phyloP scores from a whole-genome alignment of 345 rosid species.

The Geranium brycei region DNA sequence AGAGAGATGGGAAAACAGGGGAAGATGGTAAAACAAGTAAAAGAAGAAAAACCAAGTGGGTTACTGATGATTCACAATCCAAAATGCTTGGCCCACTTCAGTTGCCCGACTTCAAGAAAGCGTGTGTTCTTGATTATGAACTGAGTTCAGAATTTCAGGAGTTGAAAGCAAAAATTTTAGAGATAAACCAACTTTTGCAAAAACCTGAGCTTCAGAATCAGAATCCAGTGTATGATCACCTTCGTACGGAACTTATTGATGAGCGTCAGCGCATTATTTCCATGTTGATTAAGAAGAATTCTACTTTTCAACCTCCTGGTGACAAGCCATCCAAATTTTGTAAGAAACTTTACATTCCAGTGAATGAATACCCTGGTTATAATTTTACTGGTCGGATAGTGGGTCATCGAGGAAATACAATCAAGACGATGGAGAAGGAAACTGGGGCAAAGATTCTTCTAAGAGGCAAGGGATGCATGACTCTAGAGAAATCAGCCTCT shows the following conservation, averaged over 20 bases:
- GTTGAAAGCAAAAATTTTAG: slow-evolving; percentile 12
- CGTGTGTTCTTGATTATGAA: neutral
- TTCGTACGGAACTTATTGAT: slow-evolving; percentile 8
- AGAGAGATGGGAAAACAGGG: slow-evolving; percentile 1
- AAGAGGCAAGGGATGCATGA: slow-evolving; percentile 11
- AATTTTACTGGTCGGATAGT: slow-evolving; percentile 16
- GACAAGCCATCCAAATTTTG: slow-evolving; percentile 8
- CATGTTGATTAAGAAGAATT: slow-evolving; percentile 13
- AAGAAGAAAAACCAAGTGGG: slow-evolving; percentile 19
- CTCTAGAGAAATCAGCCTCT: slow-evolving; percentile 3
- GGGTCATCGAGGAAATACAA: slow-evolving; percentile 18
- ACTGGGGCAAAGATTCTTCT: slow-evolving; percentile 20
- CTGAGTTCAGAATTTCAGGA: slow-evolving; percentile 11
- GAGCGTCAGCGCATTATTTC: slow-evolving; percentile 9
- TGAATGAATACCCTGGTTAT: slow-evolving; percentile 17
- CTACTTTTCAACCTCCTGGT: slow-evolving; percentile 2
- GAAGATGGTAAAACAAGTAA: slow-evolving; percentile 7
- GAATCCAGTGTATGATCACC: neutral
- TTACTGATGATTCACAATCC: slow-evolving; percentile 5
- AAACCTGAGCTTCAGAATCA: slow-evolving; percentile 6
- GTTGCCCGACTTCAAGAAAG: slow-evolving; percentile 12
- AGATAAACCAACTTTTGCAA: slow-evolving; percentile 12
- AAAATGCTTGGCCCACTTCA: slow-evolving; percentile 17
- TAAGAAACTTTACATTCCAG: slow-evolving; percentile 18
- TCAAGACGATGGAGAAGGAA: slow-evolving; percentile 23